Percentiles rank a stretch among this genome's conserved stretches.
Conservation (phyloP, 176 grass and related monocot genomes). For the Phragmites australis region DNA sequence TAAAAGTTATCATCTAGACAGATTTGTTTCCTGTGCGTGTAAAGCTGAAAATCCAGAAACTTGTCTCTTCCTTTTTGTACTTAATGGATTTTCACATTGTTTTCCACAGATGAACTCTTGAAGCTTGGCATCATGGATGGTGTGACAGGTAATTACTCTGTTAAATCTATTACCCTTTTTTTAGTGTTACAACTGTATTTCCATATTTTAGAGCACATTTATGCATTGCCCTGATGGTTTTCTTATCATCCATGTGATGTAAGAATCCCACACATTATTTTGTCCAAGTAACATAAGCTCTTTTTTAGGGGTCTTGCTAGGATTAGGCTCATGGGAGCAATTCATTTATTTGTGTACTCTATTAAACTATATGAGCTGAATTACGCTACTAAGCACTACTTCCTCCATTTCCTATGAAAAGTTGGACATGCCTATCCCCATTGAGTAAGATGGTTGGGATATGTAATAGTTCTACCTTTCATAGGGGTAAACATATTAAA, state of each 20-base stretch:
- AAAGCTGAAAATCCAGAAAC: conserved; percentile 30
- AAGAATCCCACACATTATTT: conserved; percentile 9
- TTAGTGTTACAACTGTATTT: conserved; percentile 20
- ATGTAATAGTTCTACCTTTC: not conserved
- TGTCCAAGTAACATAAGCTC: not conserved
- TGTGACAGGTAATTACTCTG: conserved; percentile 56
- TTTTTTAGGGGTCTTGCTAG: not conserved
- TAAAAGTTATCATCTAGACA: not conserved
- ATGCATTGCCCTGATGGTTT: conserved; percentile 17
- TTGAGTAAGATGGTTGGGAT: not conserved
- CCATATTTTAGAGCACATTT: conserved; percentile 14
- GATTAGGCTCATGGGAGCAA: not conserved
- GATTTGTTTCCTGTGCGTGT: conserved; percentile 11
- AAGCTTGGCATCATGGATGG: conserved; percentile 83
- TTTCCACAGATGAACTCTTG: conserved; percentile 73
- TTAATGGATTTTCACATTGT: conserved; percentile 37
- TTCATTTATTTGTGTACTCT: not conserved
- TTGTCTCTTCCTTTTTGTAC: conserved; percentile 22
- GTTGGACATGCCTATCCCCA: not conserved
- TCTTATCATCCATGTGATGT: not conserved
- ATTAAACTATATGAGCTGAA: not conserved
- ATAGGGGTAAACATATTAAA: not conserved
- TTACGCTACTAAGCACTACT: not conserved
- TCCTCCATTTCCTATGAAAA: not conserved
- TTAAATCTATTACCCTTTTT: not conserved